Evolutionary conservation across 805 yeast genomes (phyloP), one percentile per base, ranked within the genome.

Genomic region (Metschnikowia continentalis): DNA sequence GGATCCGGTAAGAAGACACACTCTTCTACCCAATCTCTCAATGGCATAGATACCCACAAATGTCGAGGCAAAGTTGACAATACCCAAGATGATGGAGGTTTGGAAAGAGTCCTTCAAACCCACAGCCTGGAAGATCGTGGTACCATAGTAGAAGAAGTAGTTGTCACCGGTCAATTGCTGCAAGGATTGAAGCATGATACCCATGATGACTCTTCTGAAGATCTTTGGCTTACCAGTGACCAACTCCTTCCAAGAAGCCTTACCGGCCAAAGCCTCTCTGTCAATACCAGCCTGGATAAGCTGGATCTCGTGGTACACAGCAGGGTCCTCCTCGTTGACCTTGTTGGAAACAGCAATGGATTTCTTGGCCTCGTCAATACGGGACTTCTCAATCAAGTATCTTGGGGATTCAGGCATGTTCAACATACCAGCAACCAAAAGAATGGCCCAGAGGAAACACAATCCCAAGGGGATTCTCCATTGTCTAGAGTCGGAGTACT

Each of bases 341-440:
- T 78, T 83, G 75, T 84, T 84, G 42, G 84, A 77, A 58, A 63
- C 75, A 23, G 84, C 82, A 59, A 84, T 65, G 15, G 85, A 76
- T 13, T 52, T 50, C 57, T 65, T 76, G 37, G 88, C 88, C 48
- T 78, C 81, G 32, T 79, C 83, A 32, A 72, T 55, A 49, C 69
- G 73, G 40, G 69, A 70, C 55, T 70, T 70, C 66, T 77, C 81
- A 54, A 80, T 74, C 69, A 84, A 75, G 69, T 65, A 84, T 65
- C 86, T 74, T 59, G 89, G 86, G 32, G 87, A 81, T 69, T 84
- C 90, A 39, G 89, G 89, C 77, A 83, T 81, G 55, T 74, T 71
- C 46, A 74, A 53, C 81, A 77, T 76, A 66, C 82, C 83, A 35
- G 61, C 55, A 42, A 76, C 69, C 72, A 78, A 71, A 42, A 78